Percentiles rank a stretch among this genome's conserved stretches.
phyloP scores from a whole-genome alignment of 2,329 filamentous ascomycete genomes.

The Endoconidiophora laricicola region DNA sequence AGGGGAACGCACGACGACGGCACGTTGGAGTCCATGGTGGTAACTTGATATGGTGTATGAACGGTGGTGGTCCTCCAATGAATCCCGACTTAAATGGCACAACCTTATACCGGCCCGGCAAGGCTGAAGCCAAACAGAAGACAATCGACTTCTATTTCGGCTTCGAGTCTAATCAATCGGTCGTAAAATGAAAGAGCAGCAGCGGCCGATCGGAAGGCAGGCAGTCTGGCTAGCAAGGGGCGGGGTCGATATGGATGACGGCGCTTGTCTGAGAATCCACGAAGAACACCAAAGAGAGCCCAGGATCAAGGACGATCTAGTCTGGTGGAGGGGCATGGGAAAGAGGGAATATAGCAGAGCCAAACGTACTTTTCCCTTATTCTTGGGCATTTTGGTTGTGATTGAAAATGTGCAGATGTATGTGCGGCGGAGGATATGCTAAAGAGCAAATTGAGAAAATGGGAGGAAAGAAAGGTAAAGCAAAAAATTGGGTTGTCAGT shows the following conservation, averaged over 20 bases:
- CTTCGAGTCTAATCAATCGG: too few species aligned
- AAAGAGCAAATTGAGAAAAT: not conserved
- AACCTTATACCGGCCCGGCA: not conserved
- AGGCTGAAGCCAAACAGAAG: not conserved
- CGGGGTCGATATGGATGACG: too few species aligned
- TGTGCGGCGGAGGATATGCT: not conserved
- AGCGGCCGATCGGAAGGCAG: too few species aligned
- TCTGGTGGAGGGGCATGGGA: not conserved
- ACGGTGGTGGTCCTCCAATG: not conserved
- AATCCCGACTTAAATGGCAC: not conserved
- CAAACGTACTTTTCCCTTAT: slow-evolving; percentile 83
- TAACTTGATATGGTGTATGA: too few species aligned
- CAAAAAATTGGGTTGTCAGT: not conserved
- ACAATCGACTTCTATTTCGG: not conserved
- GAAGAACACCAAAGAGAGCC: too few species aligned
- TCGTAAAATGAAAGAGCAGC: too few species aligned
- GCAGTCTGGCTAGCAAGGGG: too few species aligned
- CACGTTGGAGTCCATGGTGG: not conserved
- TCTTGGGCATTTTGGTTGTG: slow-evolving; percentile 70
- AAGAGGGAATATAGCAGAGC: not conserved
- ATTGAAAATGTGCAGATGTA: not conserved
- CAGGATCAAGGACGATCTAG: too few species aligned
- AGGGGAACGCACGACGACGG: not conserved
- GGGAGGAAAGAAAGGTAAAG: not conserved
- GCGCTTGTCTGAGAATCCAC: too few species aligned